Conservation (phyloP, 2,329 filamentous ascomycete genomes). For the Trichoderma sp. region DNA sequence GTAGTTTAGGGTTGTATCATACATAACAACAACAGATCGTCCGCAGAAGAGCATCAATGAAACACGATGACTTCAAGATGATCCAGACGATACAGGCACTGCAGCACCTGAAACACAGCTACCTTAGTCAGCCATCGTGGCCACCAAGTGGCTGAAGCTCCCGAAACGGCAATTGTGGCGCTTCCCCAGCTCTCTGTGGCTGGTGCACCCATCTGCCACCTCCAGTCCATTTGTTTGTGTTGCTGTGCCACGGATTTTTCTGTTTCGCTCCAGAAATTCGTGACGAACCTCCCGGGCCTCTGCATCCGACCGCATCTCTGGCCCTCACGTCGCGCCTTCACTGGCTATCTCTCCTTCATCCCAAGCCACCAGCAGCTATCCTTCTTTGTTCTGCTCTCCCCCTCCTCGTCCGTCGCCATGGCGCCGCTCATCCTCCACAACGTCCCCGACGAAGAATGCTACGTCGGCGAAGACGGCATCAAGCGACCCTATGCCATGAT, state of each 20-base stretch:
- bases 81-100: too few species aligned
- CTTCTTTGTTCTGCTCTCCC: not conserved
- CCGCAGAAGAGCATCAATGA: too few species aligned
- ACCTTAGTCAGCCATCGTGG: not conserved
- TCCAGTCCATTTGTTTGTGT: not conserved
- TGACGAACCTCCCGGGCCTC: not conserved
- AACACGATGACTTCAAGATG: too few species aligned
- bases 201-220: not conserved
- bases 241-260: slow-evolving; percentile 20
- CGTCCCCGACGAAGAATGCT: slow-evolving; percentile 68
- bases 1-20: too few species aligned
- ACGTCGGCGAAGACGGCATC: slow-evolving; percentile 65
- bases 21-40: too few species aligned
- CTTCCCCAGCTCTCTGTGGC: slow-evolving; percentile 1
- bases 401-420: slow-evolving; percentile 46
- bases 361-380: slow-evolving; percentile 3
- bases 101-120: too few species aligned
- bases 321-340: slow-evolving; percentile 7
- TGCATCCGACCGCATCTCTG: slow-evolving; percentile 16
- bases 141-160: not conserved
- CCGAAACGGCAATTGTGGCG: slow-evolving; percentile 15
- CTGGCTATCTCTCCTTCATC: not conserved
- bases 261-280: slow-evolving; percentile 18
- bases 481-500: slow-evolving; percentile 68
- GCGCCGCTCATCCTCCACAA: slow-evolving; percentile 68